Evolutionary conservation across 2,329 filamentous ascomycete genomes (phyloP).

Genomic region (Fusarium bactridioides): DNA sequence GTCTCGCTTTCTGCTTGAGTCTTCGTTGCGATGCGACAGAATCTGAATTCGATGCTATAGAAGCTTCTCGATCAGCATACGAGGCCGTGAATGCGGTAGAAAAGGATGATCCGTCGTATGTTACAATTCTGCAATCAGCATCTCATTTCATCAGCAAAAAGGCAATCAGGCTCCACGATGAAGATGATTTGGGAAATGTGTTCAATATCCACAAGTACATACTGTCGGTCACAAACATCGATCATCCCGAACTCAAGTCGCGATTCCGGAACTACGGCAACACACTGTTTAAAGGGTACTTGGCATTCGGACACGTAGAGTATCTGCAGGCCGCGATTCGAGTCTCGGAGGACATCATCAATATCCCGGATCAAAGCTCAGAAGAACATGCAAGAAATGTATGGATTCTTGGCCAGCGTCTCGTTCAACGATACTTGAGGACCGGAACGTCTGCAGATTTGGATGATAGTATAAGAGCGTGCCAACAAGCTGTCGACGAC

Average conservation of each 20-base stretch:
- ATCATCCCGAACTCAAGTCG: background rate
- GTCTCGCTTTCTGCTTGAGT: background rate
- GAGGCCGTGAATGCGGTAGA: background rate
- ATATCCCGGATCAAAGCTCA: background rate
- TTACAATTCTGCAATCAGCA: background rate
- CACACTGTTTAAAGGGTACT: background rate
- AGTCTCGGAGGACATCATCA: background rate
- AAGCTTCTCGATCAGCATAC: background rate
- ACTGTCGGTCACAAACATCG: fast-evolving
- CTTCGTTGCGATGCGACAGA: background rate
- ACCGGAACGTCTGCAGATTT: background rate
- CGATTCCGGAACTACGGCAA: background rate
- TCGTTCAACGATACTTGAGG: background rate
- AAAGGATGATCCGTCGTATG: background rate
- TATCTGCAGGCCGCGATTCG: background rate
- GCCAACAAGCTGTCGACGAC: background rate
- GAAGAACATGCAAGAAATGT: background rate
- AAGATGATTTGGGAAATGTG: background rate
- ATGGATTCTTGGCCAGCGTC: background rate
- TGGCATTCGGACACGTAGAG: background rate
- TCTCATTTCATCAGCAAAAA: background rate
- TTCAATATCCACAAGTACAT: background rate
- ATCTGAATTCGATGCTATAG: background rate
- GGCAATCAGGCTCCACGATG: background rate
- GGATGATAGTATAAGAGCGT: background rate